Conservation (phyloP, 2,329 filamentous ascomycete species). For the Chrysoporthe deuterocubensis region DNA sequence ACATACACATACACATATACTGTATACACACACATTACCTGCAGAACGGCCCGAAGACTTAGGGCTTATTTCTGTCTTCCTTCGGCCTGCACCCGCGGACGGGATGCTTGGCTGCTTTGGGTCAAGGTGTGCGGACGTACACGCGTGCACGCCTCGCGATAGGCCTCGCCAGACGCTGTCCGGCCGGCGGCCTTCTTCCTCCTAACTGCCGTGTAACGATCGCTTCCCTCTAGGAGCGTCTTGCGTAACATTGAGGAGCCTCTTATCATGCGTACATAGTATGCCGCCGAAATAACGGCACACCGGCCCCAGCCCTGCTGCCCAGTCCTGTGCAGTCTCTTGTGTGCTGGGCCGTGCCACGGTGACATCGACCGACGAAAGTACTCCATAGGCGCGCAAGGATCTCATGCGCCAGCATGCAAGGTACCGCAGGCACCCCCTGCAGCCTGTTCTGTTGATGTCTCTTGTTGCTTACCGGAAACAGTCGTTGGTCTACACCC, state of each 20-base stretch:
- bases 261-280: background rate
- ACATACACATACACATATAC: background rate
- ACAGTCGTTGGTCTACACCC: background rate
- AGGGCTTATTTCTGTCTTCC: slow-evolving; percentile 7
- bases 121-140: background rate
- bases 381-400: slow-evolving; percentile 3
- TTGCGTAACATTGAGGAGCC: background rate
- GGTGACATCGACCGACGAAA: slow-evolving; percentile 15
- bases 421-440: slow-evolving; percentile 14
- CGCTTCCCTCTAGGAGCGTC: background rate
- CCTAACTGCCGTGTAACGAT: background rate
- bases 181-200: background rate
- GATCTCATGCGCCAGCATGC: slow-evolving; percentile 19
- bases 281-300: slow-evolving; percentile 1
- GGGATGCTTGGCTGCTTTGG: slow-evolving; percentile 4
- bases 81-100: background rate
- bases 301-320: background rate
- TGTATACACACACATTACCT: background rate
- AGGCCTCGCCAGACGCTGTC: background rate
- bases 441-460: background rate
- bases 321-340: background rate
- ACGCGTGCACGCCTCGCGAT: background rate
- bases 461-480: slow-evolving; percentile 1
- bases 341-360: slow-evolving; percentile 1
- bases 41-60: slow-evolving; percentile 18